Evolutionary conservation across 1,284 basidiomycete species (phyloP), one percentile per base, ranked within the genome.

Genomic region (Puccinia coronata): DNA sequence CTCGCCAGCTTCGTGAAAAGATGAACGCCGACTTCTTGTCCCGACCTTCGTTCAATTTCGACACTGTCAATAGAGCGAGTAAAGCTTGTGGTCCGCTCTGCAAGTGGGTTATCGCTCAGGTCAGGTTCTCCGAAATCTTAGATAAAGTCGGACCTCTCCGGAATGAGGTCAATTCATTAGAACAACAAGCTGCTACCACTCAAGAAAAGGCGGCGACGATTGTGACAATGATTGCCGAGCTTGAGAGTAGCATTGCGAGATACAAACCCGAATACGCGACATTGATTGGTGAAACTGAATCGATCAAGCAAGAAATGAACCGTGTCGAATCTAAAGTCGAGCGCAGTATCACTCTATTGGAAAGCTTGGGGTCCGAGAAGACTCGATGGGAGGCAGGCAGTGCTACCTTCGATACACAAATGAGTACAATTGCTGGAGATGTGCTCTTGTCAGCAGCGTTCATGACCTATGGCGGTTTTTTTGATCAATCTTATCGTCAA

Each of bases 201-300:
- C 96, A 98, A 88, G 91, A 94, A 83, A 95, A 98, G 85, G 97
- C 96, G 0, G 86, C 89, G 61, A 91, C 92, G 72, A 97, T 96
- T 84, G 92, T 96, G 83, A 90, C 92, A 71, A 98, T 98, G 89
- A 95, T 99, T 69, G 89, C 91, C 16, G 95, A 97, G 86, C 91
- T 99, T 63, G 96, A 99, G 86, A 88, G 91, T 70, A 96, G 95
- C 87, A 99, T 99, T 85, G 92, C 90, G 39, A 90, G 89, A 82
- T 99, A 99, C 90, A 99, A 99, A 88, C 93, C 96, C 71, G 97
- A 99, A 86, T 99, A 99, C 84, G 97, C 98, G 0, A 88, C 93
- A 9, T 91, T 99, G 82, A 98, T 99, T 87, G 95, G 94, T 86
- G 94, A 99, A 87, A 96, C 94, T 0, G 95, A 99, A 86, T 91